Base-by-base conservation (phyloP, 176 grass and related monocot species). In the Pontederia crassipes region DNA sequence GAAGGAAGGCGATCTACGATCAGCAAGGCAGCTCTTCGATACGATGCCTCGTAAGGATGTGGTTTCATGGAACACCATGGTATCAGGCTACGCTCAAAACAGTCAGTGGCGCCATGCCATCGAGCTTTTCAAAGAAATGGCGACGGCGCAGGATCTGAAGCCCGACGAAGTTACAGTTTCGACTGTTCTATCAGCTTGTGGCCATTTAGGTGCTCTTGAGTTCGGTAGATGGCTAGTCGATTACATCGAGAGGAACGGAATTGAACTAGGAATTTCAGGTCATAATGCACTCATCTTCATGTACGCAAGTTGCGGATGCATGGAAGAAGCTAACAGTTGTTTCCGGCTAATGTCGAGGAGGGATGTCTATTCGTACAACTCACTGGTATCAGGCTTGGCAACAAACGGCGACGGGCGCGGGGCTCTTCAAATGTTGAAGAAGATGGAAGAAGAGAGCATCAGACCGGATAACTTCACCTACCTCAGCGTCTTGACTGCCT, bases 231-330 rank as follows among this genome's bases (percentile, higher is more conserved):
- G 69, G 69, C 27, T 72, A 9, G 69, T 61, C 10, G 2, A 14
- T 4, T 72, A 61, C 52, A 61, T 61, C 11, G 48, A 53, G 4
- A 48, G 61, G 57, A 72, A 72, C 26, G 24, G 45, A 3, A 61
- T 61, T 48, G 45, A 57, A 35, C 27, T 24, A 35, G 52, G 20
- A 11, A 51, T 52, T 53, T 72, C 69, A 9, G 69, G 48, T 8
- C 29, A 49, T 49, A 72, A 72, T 72, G 57, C 69, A 28, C 57
- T 72, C 10, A 61, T 72, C 13, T 72, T 72, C 47, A 61, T 72
- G 69, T 54, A 72, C 47, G 51, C 48, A 9, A 72, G 69, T 15
- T 72, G 57, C 40, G 69, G 69, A 28, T 29, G 57, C 48, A 17
- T 61, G 10, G 48, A 72, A 17, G 69, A 72, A 45, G 69, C 69